These are phyloP conservation scores for Geoglossum glabrum DNA, from an alignment of 495 filamentous ascomycete genomes.

Conservation along the genomic window DNA sequence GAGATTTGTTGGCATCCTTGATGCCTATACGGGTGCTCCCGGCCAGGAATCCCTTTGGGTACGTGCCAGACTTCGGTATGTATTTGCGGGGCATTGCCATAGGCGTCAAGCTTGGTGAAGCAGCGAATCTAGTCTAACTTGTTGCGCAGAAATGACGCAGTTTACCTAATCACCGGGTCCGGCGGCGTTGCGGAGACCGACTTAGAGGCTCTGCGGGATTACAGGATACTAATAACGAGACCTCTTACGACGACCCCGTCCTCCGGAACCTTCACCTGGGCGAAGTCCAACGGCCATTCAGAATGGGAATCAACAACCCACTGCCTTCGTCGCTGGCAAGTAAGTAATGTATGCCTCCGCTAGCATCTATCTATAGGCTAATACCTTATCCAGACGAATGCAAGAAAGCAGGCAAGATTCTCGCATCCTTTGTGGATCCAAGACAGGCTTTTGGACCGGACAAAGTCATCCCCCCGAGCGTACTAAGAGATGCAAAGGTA, in stretches of 20 bases:
- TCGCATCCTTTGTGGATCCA: constrained; percentile 87
- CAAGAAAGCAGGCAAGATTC: constrained; percentile 79
- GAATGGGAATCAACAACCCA: constrained; percentile 46
- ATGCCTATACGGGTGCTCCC: no score
- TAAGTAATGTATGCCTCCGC: constrained; percentile 22
- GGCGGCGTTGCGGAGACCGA: no score
- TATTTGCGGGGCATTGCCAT: no score
- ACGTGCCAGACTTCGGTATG: no score
- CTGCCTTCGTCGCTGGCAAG: constrained; percentile 44
- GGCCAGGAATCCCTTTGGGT: no score
- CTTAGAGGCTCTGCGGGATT: no score
- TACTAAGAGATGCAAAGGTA: constrained; percentile 85
- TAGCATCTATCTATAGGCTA: background rate
- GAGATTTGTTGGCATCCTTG: no score
- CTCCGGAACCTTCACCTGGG: background rate
- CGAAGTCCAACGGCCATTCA: background rate
- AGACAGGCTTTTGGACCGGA: constrained; percentile 88
- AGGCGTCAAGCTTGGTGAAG: no score
- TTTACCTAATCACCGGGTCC: no score
- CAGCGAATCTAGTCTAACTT: no score
- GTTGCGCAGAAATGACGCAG: no score
- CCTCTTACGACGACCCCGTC: background rate
- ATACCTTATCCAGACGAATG: constrained; percentile 45
- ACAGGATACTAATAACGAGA: background rate
- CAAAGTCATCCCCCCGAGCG: constrained; percentile 85